phyloP scores from a whole-genome alignment of 257 asterid genomes.

The Scutellaria barbata region DNA sequence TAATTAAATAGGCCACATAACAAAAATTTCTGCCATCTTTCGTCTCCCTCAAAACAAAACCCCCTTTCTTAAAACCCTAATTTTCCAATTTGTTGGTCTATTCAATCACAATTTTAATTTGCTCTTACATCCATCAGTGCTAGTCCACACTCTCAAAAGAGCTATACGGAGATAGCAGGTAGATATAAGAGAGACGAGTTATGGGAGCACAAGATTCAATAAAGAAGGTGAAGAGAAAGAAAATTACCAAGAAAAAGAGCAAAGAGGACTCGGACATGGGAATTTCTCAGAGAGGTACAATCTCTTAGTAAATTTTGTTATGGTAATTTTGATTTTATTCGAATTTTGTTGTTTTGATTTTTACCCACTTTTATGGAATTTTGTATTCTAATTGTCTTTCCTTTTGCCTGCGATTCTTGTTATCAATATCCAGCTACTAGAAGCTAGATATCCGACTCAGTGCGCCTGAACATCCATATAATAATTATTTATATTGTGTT shows the following conservation, averaged over 20 bases:
- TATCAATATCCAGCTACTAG: not conserved
- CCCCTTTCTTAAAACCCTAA: conserved; percentile 13
- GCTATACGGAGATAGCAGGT: no score
- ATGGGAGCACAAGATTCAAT: conserved; percentile 43
- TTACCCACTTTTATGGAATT: not conserved
- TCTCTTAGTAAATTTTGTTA: not conserved
- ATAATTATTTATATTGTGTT: no score
- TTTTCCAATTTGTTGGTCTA: not conserved
- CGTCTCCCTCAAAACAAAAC: not conserved
- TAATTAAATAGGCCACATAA: not conserved
- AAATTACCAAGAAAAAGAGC: conserved; percentile 20
- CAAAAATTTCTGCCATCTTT: not conserved
- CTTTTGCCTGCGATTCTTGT: not conserved
- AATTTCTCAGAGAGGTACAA: conserved; percentile 19
- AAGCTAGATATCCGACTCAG: no score
- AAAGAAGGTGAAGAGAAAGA: conserved; percentile 38
- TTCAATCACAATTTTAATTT: not conserved
- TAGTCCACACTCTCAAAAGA: not conserved
- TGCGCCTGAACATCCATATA: no score
- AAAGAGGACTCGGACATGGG: conserved; percentile 14
- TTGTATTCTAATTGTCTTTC: not conserved
- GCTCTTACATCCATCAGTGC: no score
- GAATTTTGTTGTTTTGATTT: not conserved
- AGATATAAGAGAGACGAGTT: not conserved
- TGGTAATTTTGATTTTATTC: not conserved